Evolutionary conservation across 2,329 filamentous ascomycete species (phyloP).

Genomic region (Ilyonectria robusta): DNA sequence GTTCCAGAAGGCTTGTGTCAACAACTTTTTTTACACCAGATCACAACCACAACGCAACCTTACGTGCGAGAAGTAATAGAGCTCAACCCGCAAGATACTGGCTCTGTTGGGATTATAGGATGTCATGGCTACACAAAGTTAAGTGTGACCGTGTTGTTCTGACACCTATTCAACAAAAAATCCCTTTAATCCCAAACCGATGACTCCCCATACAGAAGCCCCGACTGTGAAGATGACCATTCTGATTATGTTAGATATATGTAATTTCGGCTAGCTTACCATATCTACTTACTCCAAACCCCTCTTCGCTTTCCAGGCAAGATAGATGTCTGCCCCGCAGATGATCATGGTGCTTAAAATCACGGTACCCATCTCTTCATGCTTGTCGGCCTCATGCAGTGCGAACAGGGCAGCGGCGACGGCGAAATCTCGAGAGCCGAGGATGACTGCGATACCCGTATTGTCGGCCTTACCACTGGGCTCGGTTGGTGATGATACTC

Average conservation of each 20-base stretch:
- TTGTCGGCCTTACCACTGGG: neutral
- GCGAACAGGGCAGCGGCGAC: conserved; percentile 30
- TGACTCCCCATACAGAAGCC: neutral
- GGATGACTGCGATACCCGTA: neutral
- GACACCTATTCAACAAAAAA: neutral
- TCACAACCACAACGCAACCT: no score
- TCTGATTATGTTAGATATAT: neutral
- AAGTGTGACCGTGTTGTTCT: neutral
- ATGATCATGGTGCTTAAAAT: conserved; percentile 37
- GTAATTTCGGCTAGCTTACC: neutral
- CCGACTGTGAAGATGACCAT: neutral
- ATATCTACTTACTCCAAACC: conserved; percentile 29
- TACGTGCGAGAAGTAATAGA: no score
- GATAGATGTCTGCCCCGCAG: conserved; percentile 35
- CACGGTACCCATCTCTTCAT: conserved; percentile 35
- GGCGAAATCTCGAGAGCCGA: conserved; percentile 34
- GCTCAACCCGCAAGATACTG: no score
- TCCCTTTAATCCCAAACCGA: neutral
- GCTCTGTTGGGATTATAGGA: no score
- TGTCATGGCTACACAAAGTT: neutral
- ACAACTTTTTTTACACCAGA: no score
- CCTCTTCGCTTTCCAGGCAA: conserved; percentile 29
- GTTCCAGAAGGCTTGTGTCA: no score
- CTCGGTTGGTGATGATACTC: conserved; percentile 5
- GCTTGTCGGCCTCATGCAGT: conserved; percentile 17